phyloP scores from a whole-genome alignment of 352 stramenopile genomes.

The Lagenidium sp. region DNA sequence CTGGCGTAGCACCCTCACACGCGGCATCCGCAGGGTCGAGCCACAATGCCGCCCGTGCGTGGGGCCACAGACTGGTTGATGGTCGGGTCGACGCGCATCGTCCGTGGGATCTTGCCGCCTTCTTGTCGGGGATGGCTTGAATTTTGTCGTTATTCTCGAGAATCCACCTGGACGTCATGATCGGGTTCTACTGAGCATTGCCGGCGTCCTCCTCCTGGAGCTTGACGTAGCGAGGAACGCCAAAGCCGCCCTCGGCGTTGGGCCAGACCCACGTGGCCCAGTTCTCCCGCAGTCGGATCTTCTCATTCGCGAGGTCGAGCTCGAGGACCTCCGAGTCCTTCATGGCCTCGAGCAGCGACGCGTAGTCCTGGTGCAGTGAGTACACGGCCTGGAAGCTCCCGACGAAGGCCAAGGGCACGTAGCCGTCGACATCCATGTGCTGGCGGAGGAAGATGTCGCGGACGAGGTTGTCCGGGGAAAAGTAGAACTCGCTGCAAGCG shows the following conservation, averaged over 20 bases:
- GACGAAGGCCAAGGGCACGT: slow-evolving; percentile 84
- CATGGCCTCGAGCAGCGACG: slow-evolving; percentile 65
- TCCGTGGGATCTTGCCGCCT: too few relatives aligned
- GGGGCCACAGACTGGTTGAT: too few relatives aligned
- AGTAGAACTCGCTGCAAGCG: slow-evolving; percentile 78
- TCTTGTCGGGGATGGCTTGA: too few relatives aligned
- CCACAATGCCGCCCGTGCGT: too few relatives aligned
- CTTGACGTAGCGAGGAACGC: slow-evolving; percentile 88
- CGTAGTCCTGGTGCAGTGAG: slow-evolving; percentile 78
- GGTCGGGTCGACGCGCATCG: not conserved
- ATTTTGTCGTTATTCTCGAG: too few relatives aligned
- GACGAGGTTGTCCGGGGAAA: slow-evolving; percentile 76
- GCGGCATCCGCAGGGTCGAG: too few relatives aligned
- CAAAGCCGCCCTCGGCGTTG: slow-evolving; percentile 77
- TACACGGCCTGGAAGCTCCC: slow-evolving; percentile 86
- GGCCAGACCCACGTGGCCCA: slow-evolving; percentile 89
- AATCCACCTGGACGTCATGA: too few relatives aligned
- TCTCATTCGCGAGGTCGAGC: slow-evolving; percentile 86
- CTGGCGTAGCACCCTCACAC: too few relatives aligned
- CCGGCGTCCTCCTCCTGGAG: slow-evolving; percentile 24
- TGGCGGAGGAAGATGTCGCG: slow-evolving; percentile 79
- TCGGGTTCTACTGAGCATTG: slow-evolving; percentile 23
- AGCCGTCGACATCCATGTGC: slow-evolving; percentile 85
- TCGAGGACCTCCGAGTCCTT: slow-evolving; percentile 58
- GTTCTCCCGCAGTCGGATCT: slow-evolving; percentile 75